Evolutionary conservation across 1,284 basidiomycete species (phyloP), one percentile per base, ranked within the genome.

Genomic region (Sporisorium iseilematis-ciliati): DNA sequence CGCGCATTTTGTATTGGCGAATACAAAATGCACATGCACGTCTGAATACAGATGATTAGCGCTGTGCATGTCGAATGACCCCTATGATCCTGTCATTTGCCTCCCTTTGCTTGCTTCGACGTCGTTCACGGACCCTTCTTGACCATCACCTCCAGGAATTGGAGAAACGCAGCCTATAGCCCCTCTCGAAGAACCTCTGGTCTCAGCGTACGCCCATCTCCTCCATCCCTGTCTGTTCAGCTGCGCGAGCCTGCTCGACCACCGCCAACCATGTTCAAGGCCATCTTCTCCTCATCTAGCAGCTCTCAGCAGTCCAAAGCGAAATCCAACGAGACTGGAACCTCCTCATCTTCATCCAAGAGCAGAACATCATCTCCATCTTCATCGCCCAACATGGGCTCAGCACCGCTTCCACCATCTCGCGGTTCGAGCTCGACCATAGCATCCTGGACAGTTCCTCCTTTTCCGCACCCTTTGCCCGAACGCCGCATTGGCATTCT

Each of bases 401-500:
- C 68, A 7, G 14, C 16, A 0, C 63, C 68, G 8, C 56, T 63
- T 5, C 42, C 46, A 1, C 70, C 56, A 18, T 51, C 70, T 16
- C 64, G 60, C 10, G 49, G 25, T 11, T 66, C 70, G 10, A 66
- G 64, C 64, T 67, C 70, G 21, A 48, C 48, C n/a, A 65, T 60
- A 58, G 50, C 75, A 16, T 49, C 57, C n/a, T 77, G 66, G 66
- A 50, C 65, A n/a, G 52, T 80, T 4, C 77, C 78, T 12, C 77
- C 76, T 1, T 79, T 78, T 25, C 74, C 78, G 0, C 68, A 80
- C 35, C 74, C 77, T 1, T 57, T 77, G 20, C 78, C 74, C 3
- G 76, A 80, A 42, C 57, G 74, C 18, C 57, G 57, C 7, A 58
- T 80, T 21, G 68, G 73, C 38, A 20, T 79, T n/a, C 18, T 79